These are phyloP conservation scores for Dictyostelium capitatum DNA, from an alignment of 78 protist genomes.

Conservation along the genomic window DNA sequence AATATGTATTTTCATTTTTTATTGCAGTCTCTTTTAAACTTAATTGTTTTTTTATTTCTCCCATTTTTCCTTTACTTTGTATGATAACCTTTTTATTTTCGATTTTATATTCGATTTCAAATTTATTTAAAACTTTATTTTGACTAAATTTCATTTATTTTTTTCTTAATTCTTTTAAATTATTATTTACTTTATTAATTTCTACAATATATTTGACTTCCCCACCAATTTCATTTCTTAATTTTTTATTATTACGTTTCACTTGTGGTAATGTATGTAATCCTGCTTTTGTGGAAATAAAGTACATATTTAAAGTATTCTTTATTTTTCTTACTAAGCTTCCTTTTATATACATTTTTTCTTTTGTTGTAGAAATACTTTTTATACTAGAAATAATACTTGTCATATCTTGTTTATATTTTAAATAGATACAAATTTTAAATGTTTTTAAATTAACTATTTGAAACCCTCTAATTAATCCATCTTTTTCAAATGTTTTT, in stretches of 20 bases:
- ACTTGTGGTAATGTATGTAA: neutral
- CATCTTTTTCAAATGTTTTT: neutral
- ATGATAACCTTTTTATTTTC: neutral
- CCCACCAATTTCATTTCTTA: neutral
- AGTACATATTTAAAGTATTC: neutral
- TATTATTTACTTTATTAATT: neutral
- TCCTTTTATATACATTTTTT: constrained; percentile 2
- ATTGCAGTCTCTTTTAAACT: neutral
- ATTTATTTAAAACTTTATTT: constrained; percentile 8
- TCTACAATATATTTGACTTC: neutral
- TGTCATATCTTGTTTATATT: neutral
- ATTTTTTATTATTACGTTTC: neutral
- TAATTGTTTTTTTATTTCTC: neutral
- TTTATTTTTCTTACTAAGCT: neutral
- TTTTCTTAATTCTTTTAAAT: constrained; percentile 6
- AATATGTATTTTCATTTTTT: neutral
- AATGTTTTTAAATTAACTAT: neutral
- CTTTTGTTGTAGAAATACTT: neutral
- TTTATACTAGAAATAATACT: neutral
- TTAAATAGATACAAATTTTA: constrained; percentile 5
- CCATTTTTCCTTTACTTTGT: constrained; percentile 1
- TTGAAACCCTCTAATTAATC: constrained; percentile 22
- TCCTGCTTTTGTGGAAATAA: neutral
- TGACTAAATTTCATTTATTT: constrained; percentile 8
- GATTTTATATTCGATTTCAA: constrained; percentile 6